Conservation (phyloP, 2,329 filamentous ascomycete species). For the Talaromyces funiculosus region DNA sequence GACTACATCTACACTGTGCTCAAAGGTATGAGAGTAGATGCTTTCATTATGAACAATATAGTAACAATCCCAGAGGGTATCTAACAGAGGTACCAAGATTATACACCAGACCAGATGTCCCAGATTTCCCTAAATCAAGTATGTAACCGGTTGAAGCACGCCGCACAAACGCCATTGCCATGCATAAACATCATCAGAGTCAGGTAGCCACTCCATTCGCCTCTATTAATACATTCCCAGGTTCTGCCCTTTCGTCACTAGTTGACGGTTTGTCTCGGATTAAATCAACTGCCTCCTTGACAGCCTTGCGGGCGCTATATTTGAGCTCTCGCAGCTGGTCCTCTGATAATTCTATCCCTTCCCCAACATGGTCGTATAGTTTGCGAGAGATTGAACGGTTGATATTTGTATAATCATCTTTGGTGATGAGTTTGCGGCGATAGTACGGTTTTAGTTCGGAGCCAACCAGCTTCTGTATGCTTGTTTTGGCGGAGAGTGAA, state of each 20-base stretch:
- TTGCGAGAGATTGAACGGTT: constrained; percentile 84
- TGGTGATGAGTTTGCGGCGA: constrained; percentile 69
- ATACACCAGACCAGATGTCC: neutral
- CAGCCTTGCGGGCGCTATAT: constrained; percentile 69
- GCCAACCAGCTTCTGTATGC: constrained; percentile 83
- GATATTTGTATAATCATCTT: constrained; percentile 87
- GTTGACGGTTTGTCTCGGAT: constrained; percentile 17
- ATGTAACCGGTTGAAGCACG: too few species aligned
- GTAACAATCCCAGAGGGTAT: neutral
- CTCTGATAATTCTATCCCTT: constrained; percentile 56
- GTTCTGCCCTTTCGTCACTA: neutral
- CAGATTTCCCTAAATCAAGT: neutral
- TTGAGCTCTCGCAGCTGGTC: constrained; percentile 66
- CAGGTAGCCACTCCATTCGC: neutral
- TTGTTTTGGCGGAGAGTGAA: constrained; percentile 78
- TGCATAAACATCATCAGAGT: constrained; percentile 10
- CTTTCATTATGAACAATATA: neutral
- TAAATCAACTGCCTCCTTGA: constrained; percentile 61
- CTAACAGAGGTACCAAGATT: neutral
- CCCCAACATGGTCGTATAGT: constrained; percentile 66
- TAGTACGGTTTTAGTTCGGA: constrained; percentile 77
- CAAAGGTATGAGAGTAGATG: neutral
- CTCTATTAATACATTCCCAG: constrained; percentile 1
- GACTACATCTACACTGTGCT: too few species aligned
- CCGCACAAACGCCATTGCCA: constrained; percentile 8